Evolutionary conservation across 768 basidiomycete genomes (phyloP), one percentile per base, ranked within the genome.

Genomic region (Leccinellum albellum): DNA sequence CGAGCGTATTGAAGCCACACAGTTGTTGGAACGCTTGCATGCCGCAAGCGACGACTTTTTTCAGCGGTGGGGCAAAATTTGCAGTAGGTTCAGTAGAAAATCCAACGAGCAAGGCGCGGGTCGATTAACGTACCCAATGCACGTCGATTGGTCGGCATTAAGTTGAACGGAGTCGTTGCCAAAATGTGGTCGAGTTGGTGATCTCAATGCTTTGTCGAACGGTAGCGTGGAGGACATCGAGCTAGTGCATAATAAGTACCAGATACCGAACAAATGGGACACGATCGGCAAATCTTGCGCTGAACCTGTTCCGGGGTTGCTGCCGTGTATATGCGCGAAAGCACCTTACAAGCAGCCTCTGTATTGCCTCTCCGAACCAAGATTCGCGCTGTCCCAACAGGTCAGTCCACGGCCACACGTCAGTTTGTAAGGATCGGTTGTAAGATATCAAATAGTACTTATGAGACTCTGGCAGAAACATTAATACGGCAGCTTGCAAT

Each of bases 1-100:
- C 83, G 56, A 91, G 79, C 0, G 90, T 89, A 64, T 92, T 91
- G 77, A 91, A 91, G 2, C 91, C 91, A 59, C 85, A 91, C 0
- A 92, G 77, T 66, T 92, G 91, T 66, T 94, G 91, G 71, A 85
- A 86, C 0, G 87, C 89, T 73, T 92, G 90, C 71, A 92, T 82
- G 45, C 87, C 90, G 66, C 88, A 89, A 10, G 82, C 87, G 14
- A 93, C 78, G 60, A 88, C 87, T 89, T 55, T 56, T n/a, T 28
- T 51, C 35, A 6, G 4, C 3, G 6, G 21, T 33, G 31, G 3
- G 24, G n/a, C 20, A 7, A 10, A 3, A 17, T 13, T 28, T 6
- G 14, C 33, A 1, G 6, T 23, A 55, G 15, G 23, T 12, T 57
- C 10, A 55, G 56, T 55, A 33, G 13, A 50, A 23, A 35, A 54